Base-by-base conservation (phyloP, 768 basidiomycete genomes). In the Cyathus striatus region DNA sequence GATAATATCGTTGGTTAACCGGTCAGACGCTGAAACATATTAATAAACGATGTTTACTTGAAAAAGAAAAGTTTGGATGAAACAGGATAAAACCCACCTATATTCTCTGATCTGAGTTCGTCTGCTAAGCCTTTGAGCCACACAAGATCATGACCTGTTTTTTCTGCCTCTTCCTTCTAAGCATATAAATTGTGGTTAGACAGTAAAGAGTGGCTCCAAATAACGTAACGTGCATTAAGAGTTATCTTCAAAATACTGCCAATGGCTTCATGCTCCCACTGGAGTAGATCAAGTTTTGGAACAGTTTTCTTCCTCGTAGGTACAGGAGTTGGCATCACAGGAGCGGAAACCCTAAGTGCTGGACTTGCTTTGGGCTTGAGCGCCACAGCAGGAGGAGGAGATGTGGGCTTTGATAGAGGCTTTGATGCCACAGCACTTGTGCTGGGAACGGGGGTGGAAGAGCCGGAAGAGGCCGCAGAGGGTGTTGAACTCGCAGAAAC, bases 81-180 rank as follows among this genome's bases (percentile, higher is more conserved):
- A 42, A 20, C n/a, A 27, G n/a, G 18, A 30, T 13, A 35, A 12
- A 13, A 61, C 73, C 47, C 51, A 80, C 81, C 44, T 39, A 66
- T 57, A 25, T 68, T 70, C 51, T 91, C 89, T 18, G 77, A 66
- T 26, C 64, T 64, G 20, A 95, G 58, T 52, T 97, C 94, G 5
- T 66, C 59, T 17, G 76, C 76, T 20, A 95, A 67, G 24, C 69
- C 61, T 64, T 93, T 93, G 47, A 97, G 76, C 90, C 90, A 95
- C 20, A 89, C 85, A 32, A 83, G 61, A 42, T 83, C 74, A 66
- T 83, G 86, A 30, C 74, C 73, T 42, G 69, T 82, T 49, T 62
- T 61, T 52, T 83, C 76, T 0, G 86, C 83, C 2, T 70, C 66
- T 14, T 73, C 66, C 59, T 68, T 75, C 86, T 86, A 55, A 18